Base-by-base conservation (phyloP, 768 basidiomycete genomes). In the Leucosporidium yakuticum region DNA sequence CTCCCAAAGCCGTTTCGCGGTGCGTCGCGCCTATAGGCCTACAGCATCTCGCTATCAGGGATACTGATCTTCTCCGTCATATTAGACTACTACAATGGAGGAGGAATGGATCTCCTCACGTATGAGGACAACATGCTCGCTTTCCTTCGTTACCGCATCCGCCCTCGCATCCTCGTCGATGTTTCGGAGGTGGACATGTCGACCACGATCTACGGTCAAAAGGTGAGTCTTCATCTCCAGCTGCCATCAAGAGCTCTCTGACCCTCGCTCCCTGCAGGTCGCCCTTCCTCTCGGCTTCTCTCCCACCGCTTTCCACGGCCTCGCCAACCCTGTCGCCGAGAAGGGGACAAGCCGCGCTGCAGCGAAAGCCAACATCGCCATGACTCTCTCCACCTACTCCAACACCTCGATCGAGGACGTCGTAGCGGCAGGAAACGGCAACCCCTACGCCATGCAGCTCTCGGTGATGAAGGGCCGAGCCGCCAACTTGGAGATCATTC, bases 311-410 rank as follows among this genome's bases (percentile, higher is more conserved):
- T 58, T 70, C 44, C 65, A 67, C n/a, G 25, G 55, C n/a, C 47
- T 70, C 29, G 69, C 65, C 8, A 61, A 70, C 44, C 47, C 39
- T 19, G 60, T 62, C 44, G 69, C 66, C 29, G 69, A 70, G 48
- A 47, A 55, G 4, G 67, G 34, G 9, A 67, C 67, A 8, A 50
- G 57, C n/a, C 25, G 58, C 19, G 66, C 65, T 14, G 68, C 67
- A 27, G 59, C 57, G 3, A 63, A 59, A 21, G 21, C 27, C 20
- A 34, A 48, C 39, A 60, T 60, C 23, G 62, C 51, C 5, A 70
- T 68, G 69, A 55, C 61, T 21, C 62, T 68, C 21, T 67, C 67
- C 4, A 63, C 67, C 17, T 68, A 69, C 39, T 53, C 65, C 17
- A 63, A 60, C 4, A 64, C 55, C 14, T 53, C 61, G 17, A 14